Evolutionary conservation across 177 flowering plant genomes (phyloP), one percentile per base, ranked within the genome.

Genomic region (Tripterygium wilfordii): DNA sequence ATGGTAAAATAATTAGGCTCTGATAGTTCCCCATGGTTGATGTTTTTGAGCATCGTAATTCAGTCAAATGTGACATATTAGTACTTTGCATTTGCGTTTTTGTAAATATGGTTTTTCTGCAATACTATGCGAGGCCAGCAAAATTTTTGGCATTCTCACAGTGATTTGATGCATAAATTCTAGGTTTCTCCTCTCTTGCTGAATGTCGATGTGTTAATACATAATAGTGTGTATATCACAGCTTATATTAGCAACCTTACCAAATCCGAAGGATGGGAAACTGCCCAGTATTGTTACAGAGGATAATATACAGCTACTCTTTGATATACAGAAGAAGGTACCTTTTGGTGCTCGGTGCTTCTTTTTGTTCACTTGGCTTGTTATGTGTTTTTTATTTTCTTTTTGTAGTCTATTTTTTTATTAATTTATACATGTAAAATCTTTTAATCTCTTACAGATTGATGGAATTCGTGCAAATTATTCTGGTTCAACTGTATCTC

Each of bases 281-380:
- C 20, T 64, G 24, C 85, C 88, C 3, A 64, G 77, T 63, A 84
- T 89, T 39, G 77, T 89, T 38, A 80, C 85, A 48, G 94, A 89
- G 12, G 67, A 73, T 17, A 89, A 84, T 54, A 74, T 89, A 54
- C 72, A 65, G 45, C 71, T 89, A 47, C 81, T 89, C 24, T 89
- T 89, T 80, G 88, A 82, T 23, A 69, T 86, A 49, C 97, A 89
- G 47, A 72, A 77, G 53, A 89, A 83, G 90, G 97, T 89, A 66
- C 32, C n/a, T 29, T 10, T 13, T 10, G 25, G 13, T 29, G 12
- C 18, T 29, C 27, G 27, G 14, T 40, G 35, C 47, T 43, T 15
- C 23, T 49, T 40, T 36, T 53, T 19, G 23, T 18, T 19, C 29
- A 14, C 32, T 10, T 17, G 18, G 23, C 8, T 3, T 24, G 23